phyloP scores from a whole-genome alignment of 108 stramenopile species.

The Skeletonema grethae region DNA sequence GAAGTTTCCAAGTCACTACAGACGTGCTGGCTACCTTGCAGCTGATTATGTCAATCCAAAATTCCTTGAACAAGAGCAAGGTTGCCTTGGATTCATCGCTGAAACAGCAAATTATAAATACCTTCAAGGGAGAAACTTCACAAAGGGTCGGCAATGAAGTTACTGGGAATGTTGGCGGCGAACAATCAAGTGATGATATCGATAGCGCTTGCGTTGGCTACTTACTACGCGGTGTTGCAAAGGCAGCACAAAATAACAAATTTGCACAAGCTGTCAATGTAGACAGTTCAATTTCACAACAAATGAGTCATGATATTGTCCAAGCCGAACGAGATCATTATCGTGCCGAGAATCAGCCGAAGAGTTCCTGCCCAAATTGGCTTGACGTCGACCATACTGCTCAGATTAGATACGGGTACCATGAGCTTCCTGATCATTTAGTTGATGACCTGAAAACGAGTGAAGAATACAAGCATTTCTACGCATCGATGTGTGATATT shows the following conservation, averaged over 20 bases:
- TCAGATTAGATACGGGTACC: not conserved
- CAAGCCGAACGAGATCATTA: slow-evolving; percentile 10
- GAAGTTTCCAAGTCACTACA: not conserved
- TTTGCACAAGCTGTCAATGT: not conserved
- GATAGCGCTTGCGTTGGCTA: slow-evolving; percentile 17
- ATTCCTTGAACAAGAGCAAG: not conserved
- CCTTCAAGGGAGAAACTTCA: not conserved
- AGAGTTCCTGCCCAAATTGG: not conserved
- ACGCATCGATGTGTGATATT: slow-evolving; percentile 22
- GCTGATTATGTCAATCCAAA: not conserved
- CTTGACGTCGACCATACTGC: not conserved
- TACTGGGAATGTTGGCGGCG: not conserved
- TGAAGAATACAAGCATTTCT: not conserved
- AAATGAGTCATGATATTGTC: slow-evolving; percentile 6
- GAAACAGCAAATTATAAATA: not conserved
- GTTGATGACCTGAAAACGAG: slow-evolving; percentile 9
- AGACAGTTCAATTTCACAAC: not conserved
- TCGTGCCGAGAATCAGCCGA: not conserved
- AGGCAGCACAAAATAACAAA: not conserved
- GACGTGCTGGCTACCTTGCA: not conserved
- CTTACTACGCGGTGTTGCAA: slow-evolving; percentile 21
- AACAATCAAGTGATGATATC: not conserved
- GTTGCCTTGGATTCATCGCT: not conserved
- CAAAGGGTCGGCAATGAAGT: not conserved
- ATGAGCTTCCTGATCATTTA: not conserved